These are phyloP conservation scores for Paramecium tetraurelia DNA, from an alignment of 73 alveolate species.

Conservation along the genomic window DNA sequence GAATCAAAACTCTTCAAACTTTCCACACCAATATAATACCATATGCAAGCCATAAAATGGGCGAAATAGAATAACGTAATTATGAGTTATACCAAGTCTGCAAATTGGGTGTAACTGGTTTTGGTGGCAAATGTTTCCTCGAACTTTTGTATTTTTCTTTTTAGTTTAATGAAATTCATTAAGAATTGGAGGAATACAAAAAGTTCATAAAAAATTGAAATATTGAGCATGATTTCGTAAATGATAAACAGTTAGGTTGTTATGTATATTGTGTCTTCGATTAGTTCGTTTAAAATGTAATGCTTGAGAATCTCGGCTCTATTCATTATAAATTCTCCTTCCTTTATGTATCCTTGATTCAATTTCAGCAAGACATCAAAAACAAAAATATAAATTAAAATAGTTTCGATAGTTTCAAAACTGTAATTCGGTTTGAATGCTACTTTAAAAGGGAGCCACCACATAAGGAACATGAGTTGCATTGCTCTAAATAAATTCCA, in stretches of 20 bases:
- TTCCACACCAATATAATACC: background rate
- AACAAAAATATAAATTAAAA: background rate
- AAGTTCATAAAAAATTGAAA: background rate
- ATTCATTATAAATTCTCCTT: background rate
- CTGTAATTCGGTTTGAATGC: background rate
- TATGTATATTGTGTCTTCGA: background rate
- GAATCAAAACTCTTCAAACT: background rate
- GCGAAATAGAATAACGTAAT: background rate
- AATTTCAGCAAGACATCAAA: background rate
- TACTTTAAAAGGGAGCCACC: constrained; percentile 26
- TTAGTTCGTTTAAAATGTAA: background rate
- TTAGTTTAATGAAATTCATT: background rate
- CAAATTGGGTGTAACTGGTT: background rate
- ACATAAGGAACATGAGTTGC: background rate
- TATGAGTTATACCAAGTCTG: background rate
- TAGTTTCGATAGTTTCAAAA: background rate
- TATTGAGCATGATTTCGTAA: background rate
- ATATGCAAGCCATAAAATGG: constrained; percentile 37
- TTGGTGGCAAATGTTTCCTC: background rate
- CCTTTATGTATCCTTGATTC: background rate
- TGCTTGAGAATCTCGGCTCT: background rate
- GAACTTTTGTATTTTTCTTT: background rate
- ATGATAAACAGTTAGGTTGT: background rate
- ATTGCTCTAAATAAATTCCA: background rate
- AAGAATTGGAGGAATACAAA: background rate